These are phyloP conservation scores for Harrya chromipes DNA, from an alignment of 768 basidiomycete species.

Conservation along the genomic window DNA sequence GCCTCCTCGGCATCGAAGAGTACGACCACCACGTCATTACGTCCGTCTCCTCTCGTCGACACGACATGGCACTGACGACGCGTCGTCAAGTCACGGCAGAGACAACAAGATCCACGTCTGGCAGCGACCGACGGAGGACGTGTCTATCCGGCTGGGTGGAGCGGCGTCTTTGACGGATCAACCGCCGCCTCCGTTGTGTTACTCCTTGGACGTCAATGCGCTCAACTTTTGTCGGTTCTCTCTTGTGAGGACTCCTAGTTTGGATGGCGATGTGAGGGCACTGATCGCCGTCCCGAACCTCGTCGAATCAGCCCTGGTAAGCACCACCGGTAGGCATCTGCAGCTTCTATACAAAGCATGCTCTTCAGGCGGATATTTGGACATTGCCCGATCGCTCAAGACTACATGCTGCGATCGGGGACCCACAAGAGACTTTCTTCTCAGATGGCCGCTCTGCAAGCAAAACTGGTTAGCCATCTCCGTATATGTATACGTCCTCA, in stretches of 20 bases:
- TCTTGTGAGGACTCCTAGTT: conserved; percentile 39
- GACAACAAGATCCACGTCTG: conserved; percentile 87
- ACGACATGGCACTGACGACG: neutral
- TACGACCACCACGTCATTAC: conserved; percentile 67
- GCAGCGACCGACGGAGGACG: conserved; percentile 49
- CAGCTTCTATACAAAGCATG: neutral
- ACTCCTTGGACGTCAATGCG: conserved; percentile 87
- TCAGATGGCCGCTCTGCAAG: conserved; percentile 50
- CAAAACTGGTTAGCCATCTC: conserved; percentile 48
- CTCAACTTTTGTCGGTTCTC: conserved; percentile 93
- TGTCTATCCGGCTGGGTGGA: conserved; percentile 47
- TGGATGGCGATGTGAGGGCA: conserved; percentile 30
- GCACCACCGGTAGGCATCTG: conserved; percentile 11
- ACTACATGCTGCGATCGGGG: conserved; percentile 84
- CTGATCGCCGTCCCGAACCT: conserved; percentile 85
- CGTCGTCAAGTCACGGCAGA: conserved; percentile 57
- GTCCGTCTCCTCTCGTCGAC: conserved; percentile 45
- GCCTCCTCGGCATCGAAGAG: conserved; percentile 77
- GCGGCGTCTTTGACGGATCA: conserved; percentile 53
- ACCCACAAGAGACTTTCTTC: conserved; percentile 32
- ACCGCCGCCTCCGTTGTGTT: conserved; percentile 49
- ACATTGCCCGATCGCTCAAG: conserved; percentile 62
- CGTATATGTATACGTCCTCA: neutral
- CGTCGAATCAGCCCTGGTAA: conserved; percentile 79
- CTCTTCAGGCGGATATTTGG: conserved; percentile 81